Conservation (phyloP, 1,284 basidiomycete species). For the Stereum hirsutum region DNA sequence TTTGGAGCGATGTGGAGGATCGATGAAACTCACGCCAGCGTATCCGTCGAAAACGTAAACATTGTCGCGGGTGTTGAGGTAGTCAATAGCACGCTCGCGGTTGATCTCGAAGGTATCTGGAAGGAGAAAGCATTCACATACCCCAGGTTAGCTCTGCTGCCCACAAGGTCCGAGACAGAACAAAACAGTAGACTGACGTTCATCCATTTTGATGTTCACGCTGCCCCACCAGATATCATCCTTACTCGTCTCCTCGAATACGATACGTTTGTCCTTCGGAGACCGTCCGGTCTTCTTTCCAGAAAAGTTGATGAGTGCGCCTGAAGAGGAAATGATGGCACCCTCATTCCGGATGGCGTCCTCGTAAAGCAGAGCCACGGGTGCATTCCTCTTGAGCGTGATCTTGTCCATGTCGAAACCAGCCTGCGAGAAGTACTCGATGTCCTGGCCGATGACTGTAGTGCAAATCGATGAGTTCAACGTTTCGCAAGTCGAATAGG, state of each 20-base stretch:
- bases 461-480: conserved; percentile 9
- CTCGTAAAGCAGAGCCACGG: conserved; percentile 94
- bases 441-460: conserved; percentile 83
- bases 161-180: no score
- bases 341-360: conserved; percentile 98
- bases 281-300: conserved; percentile 98
- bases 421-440: conserved; percentile 98
- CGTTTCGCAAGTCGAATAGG: no score
- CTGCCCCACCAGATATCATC: conserved; percentile 99
- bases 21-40: conserved; percentile 60
- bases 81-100: conserved; percentile 99
- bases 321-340: conserved; percentile 92
- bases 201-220: conserved; percentile 99
- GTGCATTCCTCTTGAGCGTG: conserved; percentile 89
- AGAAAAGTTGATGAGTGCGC: conserved; percentile 99
- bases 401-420: conserved; percentile 97
- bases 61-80: conserved; percentile 97
- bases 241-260: conserved; percentile 95
- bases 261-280: conserved; percentile 99
- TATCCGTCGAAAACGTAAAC: conserved; percentile 99
- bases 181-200: conserved; percentile 49
- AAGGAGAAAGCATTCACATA: conserved; percentile 1
- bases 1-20: neutral
- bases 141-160: conserved; percentile 5
- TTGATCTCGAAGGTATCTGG: conserved; percentile 99